Percentiles rank a stretch among this genome's conserved stretches.
Conservation (phyloP, 805 yeast species). For the Cyberlindnera lachancei region DNA sequence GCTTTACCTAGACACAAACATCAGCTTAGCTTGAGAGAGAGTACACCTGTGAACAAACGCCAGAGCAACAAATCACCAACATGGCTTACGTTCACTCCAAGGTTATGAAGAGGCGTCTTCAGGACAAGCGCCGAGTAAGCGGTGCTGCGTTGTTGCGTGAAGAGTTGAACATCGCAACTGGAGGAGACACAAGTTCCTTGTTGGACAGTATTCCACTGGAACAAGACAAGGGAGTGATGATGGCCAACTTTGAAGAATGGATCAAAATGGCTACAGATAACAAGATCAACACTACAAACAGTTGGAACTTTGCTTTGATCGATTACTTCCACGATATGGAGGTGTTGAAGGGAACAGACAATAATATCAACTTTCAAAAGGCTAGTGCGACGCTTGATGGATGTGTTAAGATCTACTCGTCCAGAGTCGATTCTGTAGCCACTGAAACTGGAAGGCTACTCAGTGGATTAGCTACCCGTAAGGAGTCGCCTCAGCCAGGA, state of each 20-base stretch:
- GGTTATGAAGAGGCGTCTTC: slow-evolving; percentile 22
- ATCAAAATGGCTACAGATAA: slow-evolving; percentile 76
- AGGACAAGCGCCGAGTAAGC: slow-evolving; percentile 24
- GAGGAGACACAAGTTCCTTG: slow-evolving; percentile 11
- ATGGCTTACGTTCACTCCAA: slow-evolving; percentile 24
- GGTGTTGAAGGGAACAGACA: slow-evolving; percentile 64
- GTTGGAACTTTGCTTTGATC: slow-evolving; percentile 87
- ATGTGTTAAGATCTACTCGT: slow-evolving; percentile 85
- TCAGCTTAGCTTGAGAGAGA: no score
- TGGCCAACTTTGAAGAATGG: slow-evolving; percentile 59
- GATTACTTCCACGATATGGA: slow-evolving; percentile 86
- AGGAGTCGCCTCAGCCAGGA: slow-evolving; percentile 18
- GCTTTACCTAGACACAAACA: no score
- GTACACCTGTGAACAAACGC: no score
- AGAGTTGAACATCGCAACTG: slow-evolving; percentile 18
- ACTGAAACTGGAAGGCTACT: slow-evolving; percentile 81
- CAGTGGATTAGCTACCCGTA: slow-evolving; percentile 59
- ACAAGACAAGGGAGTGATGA: slow-evolving; percentile 30
- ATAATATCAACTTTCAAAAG: slow-evolving; percentile 76
- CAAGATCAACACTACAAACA: slow-evolving; percentile 74
- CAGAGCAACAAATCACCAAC: no score
- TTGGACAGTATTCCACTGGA: slow-evolving; percentile 20
- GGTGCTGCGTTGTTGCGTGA: slow-evolving; percentile 27
- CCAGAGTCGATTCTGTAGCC: slow-evolving; percentile 87
- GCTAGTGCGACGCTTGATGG: slow-evolving; percentile 93